Evolutionary conservation across 2,329 filamentous ascomycete species (phyloP).

Genomic region (Lanzia echinophila): DNA sequence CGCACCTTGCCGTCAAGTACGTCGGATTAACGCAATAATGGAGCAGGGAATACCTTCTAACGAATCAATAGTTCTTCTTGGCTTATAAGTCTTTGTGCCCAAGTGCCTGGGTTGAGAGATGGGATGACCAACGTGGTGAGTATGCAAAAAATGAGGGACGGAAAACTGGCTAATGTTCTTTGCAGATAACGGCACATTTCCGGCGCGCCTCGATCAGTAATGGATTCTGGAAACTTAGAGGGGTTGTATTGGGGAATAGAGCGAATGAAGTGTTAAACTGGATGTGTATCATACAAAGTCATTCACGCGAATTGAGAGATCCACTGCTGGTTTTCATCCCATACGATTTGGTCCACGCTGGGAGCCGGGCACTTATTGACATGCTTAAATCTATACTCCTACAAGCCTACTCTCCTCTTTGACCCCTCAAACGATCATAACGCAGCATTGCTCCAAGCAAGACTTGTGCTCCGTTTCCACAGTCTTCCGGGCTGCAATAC

Average conservation of each 20-base stretch:
- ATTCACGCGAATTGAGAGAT: constrained; percentile 26
- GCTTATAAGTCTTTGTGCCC: constrained; percentile 98
- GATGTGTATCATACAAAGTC: constrained; percentile 29
- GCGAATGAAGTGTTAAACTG: constrained; percentile 17
- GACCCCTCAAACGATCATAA: constrained; percentile 32
- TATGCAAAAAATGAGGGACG: constrained; percentile 17
- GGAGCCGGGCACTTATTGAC: neutral
- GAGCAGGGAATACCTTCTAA: constrained; percentile 39
- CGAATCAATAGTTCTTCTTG: constrained; percentile 70
- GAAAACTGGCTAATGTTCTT: constrained; percentile 15
- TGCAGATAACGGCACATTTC: constrained; percentile 62
- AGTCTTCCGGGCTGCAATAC: constrained; percentile 54
- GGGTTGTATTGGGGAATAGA: constrained; percentile 8
- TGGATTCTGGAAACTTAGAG: neutral
- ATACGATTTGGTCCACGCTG: constrained; percentile 1
- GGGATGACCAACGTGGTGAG: constrained; percentile 95
- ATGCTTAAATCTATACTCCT: neutral
- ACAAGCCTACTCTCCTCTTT: constrained; percentile 11
- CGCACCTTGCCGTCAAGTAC: constrained; percentile 91
- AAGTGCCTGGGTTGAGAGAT: constrained; percentile 85
- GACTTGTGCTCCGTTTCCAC: constrained; percentile 47
- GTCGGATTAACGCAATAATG: constrained; percentile 21
- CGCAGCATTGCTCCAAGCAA: constrained; percentile 37
- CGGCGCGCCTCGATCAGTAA: constrained; percentile 52
- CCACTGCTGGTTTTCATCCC: constrained; percentile 3